These are phyloP conservation scores for Rhizomucor miehei DNA, from an alignment of 371 early-diverging fungal species.

Conservation along the genomic window DNA sequence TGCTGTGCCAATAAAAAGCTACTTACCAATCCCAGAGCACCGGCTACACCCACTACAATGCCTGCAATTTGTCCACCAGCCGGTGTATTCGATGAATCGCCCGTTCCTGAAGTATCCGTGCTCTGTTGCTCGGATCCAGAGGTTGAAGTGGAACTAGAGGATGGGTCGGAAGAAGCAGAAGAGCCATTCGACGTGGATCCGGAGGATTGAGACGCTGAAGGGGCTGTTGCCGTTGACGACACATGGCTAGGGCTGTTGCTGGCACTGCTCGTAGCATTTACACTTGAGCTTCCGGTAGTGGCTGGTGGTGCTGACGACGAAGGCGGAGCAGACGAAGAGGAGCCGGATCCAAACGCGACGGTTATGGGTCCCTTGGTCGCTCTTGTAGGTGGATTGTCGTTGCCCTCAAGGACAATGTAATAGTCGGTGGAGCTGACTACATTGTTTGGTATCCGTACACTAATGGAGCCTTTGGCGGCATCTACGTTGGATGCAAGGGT, in stretches of 20 bases:
- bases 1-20: too few species aligned
- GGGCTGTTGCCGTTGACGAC: too few species aligned
- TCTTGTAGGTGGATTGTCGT: conserved; percentile 3
- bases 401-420: conserved; percentile 9
- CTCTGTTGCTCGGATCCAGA: too few species aligned
- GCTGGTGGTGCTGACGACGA: neutral
- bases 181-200: too few species aligned
- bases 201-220: too few species aligned
- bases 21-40: conserved; percentile 5
- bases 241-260: too few species aligned
- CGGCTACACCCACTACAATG: conserved; percentile 10
- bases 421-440: conserved; percentile 2
- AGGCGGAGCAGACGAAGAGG: neutral
- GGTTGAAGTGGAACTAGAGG: too few species aligned
- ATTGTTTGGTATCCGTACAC: conserved; percentile 5
- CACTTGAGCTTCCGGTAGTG: too few species aligned
- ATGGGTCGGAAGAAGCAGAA: too few species aligned
- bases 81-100: neutral
- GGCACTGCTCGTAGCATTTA: too few species aligned
- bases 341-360: neutral
- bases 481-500: conserved; percentile 5
- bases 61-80: conserved; percentile 10
- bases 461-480: conserved; percentile 1
- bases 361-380: conserved; percentile 5
- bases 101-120: neutral